Percentiles rank a stretch among this genome's conserved stretches.
Conservation (phyloP, 2,329 filamentous ascomycete genomes). For the Myotisia sp. region DNA sequence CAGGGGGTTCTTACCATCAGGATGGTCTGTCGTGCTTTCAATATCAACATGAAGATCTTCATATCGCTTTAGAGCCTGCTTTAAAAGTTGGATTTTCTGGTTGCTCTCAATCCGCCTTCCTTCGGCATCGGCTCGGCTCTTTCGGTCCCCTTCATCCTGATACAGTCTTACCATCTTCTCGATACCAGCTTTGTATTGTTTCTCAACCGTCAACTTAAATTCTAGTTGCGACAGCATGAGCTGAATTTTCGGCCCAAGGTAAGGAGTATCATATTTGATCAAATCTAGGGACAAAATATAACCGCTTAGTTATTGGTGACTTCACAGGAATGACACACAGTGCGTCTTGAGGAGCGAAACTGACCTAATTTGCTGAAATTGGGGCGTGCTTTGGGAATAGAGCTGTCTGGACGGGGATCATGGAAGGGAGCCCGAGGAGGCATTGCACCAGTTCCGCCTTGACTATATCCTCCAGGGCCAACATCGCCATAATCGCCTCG, state of each 20-base stretch:
- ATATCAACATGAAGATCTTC: conserved; percentile 94
- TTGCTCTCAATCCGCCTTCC: conserved; percentile 84
- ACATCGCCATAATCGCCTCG: conserved; percentile 49
- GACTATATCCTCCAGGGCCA: conserved; percentile 39
- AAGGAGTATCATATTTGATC: conserved; percentile 94
- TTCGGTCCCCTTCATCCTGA: conserved; percentile 90
- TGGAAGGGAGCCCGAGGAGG: conserved; percentile 68
- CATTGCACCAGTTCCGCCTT: conserved; percentile 58
- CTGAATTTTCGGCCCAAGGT: conserved; percentile 92
- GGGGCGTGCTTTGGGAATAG: conserved; percentile 58
- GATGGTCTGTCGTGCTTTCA: conserved; percentile 56
- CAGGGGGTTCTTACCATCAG: conserved; percentile 52
- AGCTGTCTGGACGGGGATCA: conserved; percentile 52
- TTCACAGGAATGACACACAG: not conserved
- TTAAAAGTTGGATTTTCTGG: conserved; percentile 91
- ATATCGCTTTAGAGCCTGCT: conserved; percentile 91
- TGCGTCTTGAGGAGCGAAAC: conserved; percentile 18
- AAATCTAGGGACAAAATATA: conserved; percentile 50
- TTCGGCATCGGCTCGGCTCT: conserved; percentile 86
- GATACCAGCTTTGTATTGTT: conserved; percentile 96
- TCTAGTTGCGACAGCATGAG: conserved; percentile 97
- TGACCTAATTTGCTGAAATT: conserved; percentile 94
- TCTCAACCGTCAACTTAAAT: conserved; percentile 97
- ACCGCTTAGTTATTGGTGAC: conserved; percentile 7
- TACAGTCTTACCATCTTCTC: conserved; percentile 99